Percentiles rank a stretch among this genome's conserved stretches.
Conservation (phyloP, 768 basidiomycete species). For the Bullera alba region DNA sequence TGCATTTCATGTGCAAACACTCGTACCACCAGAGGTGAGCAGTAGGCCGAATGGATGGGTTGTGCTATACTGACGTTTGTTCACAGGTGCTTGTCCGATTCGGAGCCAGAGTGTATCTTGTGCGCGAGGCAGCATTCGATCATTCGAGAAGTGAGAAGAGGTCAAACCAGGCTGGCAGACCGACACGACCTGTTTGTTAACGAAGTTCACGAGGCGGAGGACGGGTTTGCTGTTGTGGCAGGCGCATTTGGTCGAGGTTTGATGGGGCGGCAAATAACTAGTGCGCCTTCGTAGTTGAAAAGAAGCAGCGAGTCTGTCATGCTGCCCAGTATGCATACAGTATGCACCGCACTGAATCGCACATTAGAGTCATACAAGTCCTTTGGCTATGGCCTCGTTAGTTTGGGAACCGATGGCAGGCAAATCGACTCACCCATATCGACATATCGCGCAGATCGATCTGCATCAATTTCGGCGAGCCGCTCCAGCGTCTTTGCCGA, state of each 20-base stretch:
- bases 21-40: conserved; percentile 86
- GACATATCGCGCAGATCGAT: conserved; percentile 48
- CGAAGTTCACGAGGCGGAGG: conserved; percentile 46
- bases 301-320: background rate
- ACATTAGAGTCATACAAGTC: no score
- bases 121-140: conserved; percentile 82
- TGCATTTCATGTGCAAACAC: conserved; percentile 98
- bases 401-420: background rate
- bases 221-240: conserved; percentile 46
- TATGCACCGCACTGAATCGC: no score
- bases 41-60: background rate
- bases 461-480: conserved; percentile 55
- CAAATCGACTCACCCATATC: conserved; percentile 17
- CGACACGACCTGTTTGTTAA: conserved; percentile 47
- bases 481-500: conserved; percentile 56
- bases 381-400: no score
- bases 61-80: background rate
- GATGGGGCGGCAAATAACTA: conserved; percentile 16
- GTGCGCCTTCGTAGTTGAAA: no score
- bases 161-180: conserved; percentile 69
- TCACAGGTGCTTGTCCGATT: conserved; percentile 73
- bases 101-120: conserved; percentile 81
- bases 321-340: no score
- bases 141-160: conserved; percentile 78
- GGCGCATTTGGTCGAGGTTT: conserved; percentile 45